Evolutionary conservation across 73 alveolate species (phyloP), one percentile per base, ranked within the genome.

Genomic region (Paramecium bursaria): DNA sequence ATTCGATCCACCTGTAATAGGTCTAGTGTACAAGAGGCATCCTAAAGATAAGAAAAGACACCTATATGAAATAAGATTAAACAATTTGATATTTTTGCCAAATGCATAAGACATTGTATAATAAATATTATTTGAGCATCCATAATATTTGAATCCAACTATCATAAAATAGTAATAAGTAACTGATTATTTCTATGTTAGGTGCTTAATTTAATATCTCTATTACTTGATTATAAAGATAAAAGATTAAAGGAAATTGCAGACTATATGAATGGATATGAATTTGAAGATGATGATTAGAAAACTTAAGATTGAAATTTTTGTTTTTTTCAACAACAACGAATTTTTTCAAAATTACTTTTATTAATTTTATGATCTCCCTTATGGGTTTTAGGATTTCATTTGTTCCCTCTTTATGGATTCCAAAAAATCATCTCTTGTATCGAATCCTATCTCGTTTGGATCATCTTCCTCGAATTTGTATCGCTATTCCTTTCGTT

Each of bases 21-120:
- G 89, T 14, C 14, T 79, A 13, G 89, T 79, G 9, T 79, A 79
- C 27, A 79, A 79, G 50, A 17, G 46, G 11, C 75, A 79, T 27
- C 42, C 31, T 54, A 79, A 79, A 54, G 89, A 79, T 22, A 79
- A 79, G 57, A 79, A 79, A 39, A 79, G 54, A 17, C 75, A 73
- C 46, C 74, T 79, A 3, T 79, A 79, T 79, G 30, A 53, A 26
- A 79, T 79, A 19, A 42, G 46, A 7, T 79, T 79, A 27, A 79
- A 79, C 31, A 73, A 79, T 17, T 54, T 79, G 46, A 67, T 67
- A 2, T 67, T 67, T 42, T 26, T 67, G 9, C 33, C 82, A 1
- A 67, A 67, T 67, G 60, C 82, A 67, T 53, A 67, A 42, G 82
- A 67, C 25, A 67, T 67, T 15, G 82, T 42, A 4, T 25, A 31